A percentile compares a stretch with the other conserved stretches of the same genome.
phyloP scores from a whole-genome alignment of 2,329 filamentous ascomycete species.

The Phaeosphaeriaceae sp. region DNA sequence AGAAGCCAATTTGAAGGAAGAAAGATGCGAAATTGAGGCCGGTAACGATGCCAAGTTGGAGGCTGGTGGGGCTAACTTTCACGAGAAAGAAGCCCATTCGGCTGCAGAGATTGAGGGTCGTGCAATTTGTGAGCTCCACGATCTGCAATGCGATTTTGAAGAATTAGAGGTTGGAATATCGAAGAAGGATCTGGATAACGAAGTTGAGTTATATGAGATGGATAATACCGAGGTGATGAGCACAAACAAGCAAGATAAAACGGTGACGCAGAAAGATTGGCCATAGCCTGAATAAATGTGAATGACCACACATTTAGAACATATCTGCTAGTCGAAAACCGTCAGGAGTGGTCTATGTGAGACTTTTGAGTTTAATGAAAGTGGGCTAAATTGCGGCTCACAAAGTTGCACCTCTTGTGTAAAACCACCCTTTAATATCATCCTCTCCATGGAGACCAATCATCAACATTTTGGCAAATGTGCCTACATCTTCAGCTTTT shows the following conservation, averaged over 20 bases:
- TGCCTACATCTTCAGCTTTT: constrained; percentile 35
- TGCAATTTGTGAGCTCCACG: constrained; percentile 5
- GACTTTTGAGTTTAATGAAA: too few species aligned
- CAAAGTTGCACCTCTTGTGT: constrained; percentile 25
- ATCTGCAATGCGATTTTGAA: not conserved
- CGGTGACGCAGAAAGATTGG: not conserved
- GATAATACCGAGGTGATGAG: not conserved
- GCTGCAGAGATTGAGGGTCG: constrained; percentile 15
- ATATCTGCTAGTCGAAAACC: too few species aligned
- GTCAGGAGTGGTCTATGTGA: too few species aligned
- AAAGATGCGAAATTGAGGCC: not conserved
- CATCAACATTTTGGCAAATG: constrained; percentile 38
- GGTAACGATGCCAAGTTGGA: constrained; percentile 8
- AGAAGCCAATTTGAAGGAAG: not conserved
- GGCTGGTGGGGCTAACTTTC: constrained; percentile 9
- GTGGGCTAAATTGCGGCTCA: not conserved
- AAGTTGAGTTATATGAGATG: constrained; percentile 4
- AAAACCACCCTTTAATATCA: constrained; percentile 40
- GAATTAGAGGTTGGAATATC: not conserved
- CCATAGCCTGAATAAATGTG: constrained; percentile 8
- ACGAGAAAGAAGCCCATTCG: constrained; percentile 9
- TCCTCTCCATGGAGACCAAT: constrained; percentile 35
- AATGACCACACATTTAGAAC: too few species aligned
- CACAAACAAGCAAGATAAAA: not conserved
- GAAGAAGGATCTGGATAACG: not conserved